Base-by-base conservation (phyloP, 2,329 filamentous ascomycete species). In the Colletotrichum coccodes region DNA sequence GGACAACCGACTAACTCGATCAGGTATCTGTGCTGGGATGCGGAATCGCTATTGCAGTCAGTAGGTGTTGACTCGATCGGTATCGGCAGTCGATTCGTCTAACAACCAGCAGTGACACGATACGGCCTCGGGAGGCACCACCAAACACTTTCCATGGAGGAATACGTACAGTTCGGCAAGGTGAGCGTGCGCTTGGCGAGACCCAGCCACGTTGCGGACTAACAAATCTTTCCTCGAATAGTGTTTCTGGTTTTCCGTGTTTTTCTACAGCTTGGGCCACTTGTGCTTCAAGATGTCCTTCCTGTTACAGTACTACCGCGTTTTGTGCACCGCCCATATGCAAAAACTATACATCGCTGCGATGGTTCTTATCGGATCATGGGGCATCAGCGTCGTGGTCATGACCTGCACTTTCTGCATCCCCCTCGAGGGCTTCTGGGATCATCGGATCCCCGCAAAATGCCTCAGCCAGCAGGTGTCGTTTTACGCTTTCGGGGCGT, bases 291-390 rank as follows among this genome's bases (percentile, higher is more conserved):
- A 81, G 58, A 73, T 77, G 58, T 76, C 78, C 2, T 78, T 81
- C 50, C 70, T 80, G 42, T 65, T 78, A 6, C 79, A 80, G 71
- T 81, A 80, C 71, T 78, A 78, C 42, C 77, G 79, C 16, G 73
- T 80, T n/a, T 75, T 75, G 16, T 68, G 64, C 28, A 64, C 80
- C 18, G 68, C 74, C 21, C 70, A 72, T 14, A 72, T 74, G 70
- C 71, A 71, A n/a, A 71, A 54, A 16, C 59, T 75, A 53, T 78
- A 76, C 59, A 61, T 75, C 49, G 50, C 60, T 14, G 71, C 73
- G 26, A 75, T 76, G 47, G 34, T 77, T 12, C 7, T 76, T 2
- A 67, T 78, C 34, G 66, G 71, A 4, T 49, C 54, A 21, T 77
- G 77, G 77, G 72, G 73, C 4, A 16, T 74, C n/a, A 70, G 70